phyloP scores from a whole-genome alignment of 495 filamentous ascomycete genomes.

The Trichocladium antarcticum region DNA sequence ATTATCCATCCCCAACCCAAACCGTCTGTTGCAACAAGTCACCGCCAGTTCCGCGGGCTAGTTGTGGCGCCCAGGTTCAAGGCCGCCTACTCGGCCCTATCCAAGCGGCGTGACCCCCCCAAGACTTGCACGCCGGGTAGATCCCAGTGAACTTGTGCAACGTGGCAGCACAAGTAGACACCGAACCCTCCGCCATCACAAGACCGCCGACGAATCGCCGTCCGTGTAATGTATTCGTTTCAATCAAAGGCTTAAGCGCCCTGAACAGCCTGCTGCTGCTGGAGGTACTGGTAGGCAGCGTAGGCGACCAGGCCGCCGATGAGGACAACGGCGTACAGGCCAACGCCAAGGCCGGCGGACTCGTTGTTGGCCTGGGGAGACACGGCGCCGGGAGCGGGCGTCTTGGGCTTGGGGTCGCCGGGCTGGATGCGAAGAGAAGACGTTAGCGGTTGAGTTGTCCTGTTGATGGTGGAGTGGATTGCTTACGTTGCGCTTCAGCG shows the following conservation, averaged over 20 bases:
- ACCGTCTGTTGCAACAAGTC: not conserved
- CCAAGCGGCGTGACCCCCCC: not conserved
- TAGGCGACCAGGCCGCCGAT: conserved; percentile 69
- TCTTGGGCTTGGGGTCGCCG: conserved; percentile 70
- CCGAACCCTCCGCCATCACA: conserved; percentile 1
- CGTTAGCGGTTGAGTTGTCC: not conserved
- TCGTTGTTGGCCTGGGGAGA: conserved; percentile 41
- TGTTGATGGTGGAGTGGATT: not conserved
- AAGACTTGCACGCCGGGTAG: not conserved
- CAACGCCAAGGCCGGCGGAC: conserved; percentile 55
- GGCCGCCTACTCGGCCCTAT: not conserved
- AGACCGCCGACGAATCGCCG: not conserved
- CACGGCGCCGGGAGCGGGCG: conserved; percentile 34
- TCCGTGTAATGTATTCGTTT: not conserved
- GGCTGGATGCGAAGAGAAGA: conserved; percentile 41
- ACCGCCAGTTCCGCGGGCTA: not conserved
- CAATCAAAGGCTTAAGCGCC: conserved; percentile 15
- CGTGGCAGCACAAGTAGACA: not conserved
- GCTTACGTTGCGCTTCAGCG: conserved; percentile 72
- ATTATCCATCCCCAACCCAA: not conserved
- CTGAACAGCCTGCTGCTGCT: conserved; percentile 44
- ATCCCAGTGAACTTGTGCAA: not conserved
- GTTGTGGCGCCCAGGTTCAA: not conserved
- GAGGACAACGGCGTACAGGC: conserved; percentile 71
- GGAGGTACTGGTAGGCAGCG: conserved; percentile 77